Percentiles rank a stretch among this genome's conserved stretches.
phyloP scores from a whole-genome alignment of 179 eudicot species.

The Nepenthes alata region DNA sequence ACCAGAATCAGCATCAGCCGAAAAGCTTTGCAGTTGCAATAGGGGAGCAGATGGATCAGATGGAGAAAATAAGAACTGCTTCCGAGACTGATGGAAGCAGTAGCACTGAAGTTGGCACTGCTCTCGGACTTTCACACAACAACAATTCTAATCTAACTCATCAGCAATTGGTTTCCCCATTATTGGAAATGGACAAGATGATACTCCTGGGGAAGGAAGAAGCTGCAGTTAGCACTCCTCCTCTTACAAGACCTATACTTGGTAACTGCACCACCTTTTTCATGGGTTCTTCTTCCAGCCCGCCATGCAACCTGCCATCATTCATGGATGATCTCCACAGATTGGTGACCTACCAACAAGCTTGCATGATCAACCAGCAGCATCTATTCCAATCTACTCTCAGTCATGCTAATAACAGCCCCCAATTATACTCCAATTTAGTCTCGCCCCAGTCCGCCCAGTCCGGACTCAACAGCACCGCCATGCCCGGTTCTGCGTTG shows the following conservation, averaged over 20 bases:
- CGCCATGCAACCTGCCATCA: constrained; percentile 5
- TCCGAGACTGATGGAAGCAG: constrained; percentile 47
- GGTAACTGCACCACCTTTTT: constrained; percentile 9
- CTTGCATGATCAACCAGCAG: constrained; percentile 13
- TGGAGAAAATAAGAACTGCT: constrained; percentile 27
- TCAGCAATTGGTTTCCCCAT: constrained; percentile 4
- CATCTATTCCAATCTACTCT: constrained; percentile 10
- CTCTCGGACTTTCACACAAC: constrained; percentile 35
- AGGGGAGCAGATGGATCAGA: constrained; percentile 14
- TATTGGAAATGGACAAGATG: background rate
- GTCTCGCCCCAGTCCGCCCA: constrained; percentile 10
- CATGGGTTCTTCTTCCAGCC: constrained; percentile 11
- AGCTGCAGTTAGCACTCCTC: constrained; percentile 18
- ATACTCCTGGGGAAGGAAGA: background rate
- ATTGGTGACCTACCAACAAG: constrained; percentile 44
- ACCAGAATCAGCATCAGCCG: constrained; percentile 1
- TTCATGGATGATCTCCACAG: constrained; percentile 45
- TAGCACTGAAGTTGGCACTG: constrained; percentile 44
- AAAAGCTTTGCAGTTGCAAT: constrained; percentile 8
- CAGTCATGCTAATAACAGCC: constrained; percentile 6
- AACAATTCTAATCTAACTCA: constrained; percentile 28
- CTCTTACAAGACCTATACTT: constrained; percentile 8
- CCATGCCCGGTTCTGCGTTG: constrained; percentile 8
- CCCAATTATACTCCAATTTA: constrained; percentile 21
- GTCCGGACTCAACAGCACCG: constrained; percentile 3